phyloP scores from a whole-genome alignment of 805 yeast species.

The Candida anglica region DNA sequence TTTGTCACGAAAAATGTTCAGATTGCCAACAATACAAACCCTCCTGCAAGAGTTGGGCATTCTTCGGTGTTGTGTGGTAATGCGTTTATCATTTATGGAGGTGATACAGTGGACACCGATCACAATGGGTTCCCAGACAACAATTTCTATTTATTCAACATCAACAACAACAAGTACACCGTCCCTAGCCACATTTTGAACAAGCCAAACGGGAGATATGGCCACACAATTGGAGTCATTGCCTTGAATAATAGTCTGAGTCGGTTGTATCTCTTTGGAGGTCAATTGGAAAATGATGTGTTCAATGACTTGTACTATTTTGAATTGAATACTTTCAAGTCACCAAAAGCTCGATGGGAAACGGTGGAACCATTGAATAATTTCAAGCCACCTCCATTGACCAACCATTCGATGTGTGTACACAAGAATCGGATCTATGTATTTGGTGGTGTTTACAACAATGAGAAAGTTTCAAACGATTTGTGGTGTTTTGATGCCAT shows the following conservation, averaged over 20 bases:
- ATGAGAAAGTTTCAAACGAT: slow-evolving; percentile 66
- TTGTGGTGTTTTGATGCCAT: slow-evolving; percentile 77
- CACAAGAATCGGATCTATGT: slow-evolving; percentile 75
- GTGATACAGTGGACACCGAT: slow-evolving; percentile 86
- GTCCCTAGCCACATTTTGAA: slow-evolving; percentile 40
- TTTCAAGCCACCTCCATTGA: slow-evolving; percentile 70
- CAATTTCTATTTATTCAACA: slow-evolving; percentile 80
- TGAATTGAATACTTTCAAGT: slow-evolving; percentile 81
- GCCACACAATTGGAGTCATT: slow-evolving; percentile 83
- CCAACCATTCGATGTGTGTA: slow-evolving; percentile 87
- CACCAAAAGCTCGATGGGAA: slow-evolving; percentile 84
- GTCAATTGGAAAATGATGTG: slow-evolving; percentile 81
- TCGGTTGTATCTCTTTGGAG: slow-evolving; percentile 83
- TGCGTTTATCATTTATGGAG: slow-evolving; percentile 93
- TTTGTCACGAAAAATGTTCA: slow-evolving; percentile 21
- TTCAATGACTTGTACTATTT: slow-evolving; percentile 83
- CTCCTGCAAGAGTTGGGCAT: slow-evolving; percentile 97
- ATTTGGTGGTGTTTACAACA: slow-evolving; percentile 83
- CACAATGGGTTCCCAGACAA: slow-evolving; percentile 78
- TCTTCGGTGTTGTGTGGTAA: slow-evolving; percentile 89
- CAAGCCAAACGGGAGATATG: slow-evolving; percentile 90
- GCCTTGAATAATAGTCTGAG: slow-evolving; percentile 43
- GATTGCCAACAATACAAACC: slow-evolving; percentile 70
- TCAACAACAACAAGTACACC: slow-evolving; percentile 40
- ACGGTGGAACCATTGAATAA: slow-evolving; percentile 50